phyloP scores from a whole-genome alignment of 495 filamentous ascomycete species.

The Lasiosphaeria ovina region DNA sequence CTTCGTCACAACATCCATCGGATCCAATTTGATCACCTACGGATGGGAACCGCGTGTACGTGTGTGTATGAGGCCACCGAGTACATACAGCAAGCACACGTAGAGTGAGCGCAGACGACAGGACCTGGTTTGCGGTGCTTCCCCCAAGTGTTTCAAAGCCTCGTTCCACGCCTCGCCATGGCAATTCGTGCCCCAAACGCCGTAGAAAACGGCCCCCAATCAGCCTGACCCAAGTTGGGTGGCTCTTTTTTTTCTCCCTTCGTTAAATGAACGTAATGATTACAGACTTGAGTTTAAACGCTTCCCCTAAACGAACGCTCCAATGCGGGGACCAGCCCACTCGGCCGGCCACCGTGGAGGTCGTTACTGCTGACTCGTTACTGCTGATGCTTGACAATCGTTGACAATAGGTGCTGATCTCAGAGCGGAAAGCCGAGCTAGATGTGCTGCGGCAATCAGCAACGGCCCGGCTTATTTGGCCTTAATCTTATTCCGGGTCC shows the following conservation, averaged over 20 bases:
- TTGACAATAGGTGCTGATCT: too few relatives aligned
- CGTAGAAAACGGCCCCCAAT: conserved; percentile 22
- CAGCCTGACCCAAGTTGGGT: conserved; percentile 14
- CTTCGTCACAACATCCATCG: too few relatives aligned
- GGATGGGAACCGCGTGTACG: too few relatives aligned
- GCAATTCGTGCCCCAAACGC: conserved; percentile 14
- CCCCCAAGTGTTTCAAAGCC: conserved; percentile 5
- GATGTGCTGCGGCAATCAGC: neutral
- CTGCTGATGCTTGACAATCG: neutral
- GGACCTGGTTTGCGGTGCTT: neutral
- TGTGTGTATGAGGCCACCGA: too few relatives aligned
- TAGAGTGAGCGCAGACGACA: too few relatives aligned
- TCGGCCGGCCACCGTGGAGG: neutral
- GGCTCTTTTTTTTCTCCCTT: neutral
- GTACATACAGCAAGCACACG: too few relatives aligned
- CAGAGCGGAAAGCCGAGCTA: too few relatives aligned
- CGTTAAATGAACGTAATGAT: too few relatives aligned
- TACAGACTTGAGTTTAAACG: too few relatives aligned
- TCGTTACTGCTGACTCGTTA: neutral
- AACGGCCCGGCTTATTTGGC: neutral
- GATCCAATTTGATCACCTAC: too few relatives aligned
- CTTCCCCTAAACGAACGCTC: too few relatives aligned
- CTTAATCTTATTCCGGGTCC: conserved; percentile 5
- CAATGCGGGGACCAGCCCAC: neutral
- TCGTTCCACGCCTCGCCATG: conserved; percentile 7